Percentiles rank a stretch among this genome's conserved stretches.
These are phyloP conservation scores for Stephanodiscus minutulus DNA, from an alignment of 108 stramenopile genomes.

Conservation along the genomic window DNA sequence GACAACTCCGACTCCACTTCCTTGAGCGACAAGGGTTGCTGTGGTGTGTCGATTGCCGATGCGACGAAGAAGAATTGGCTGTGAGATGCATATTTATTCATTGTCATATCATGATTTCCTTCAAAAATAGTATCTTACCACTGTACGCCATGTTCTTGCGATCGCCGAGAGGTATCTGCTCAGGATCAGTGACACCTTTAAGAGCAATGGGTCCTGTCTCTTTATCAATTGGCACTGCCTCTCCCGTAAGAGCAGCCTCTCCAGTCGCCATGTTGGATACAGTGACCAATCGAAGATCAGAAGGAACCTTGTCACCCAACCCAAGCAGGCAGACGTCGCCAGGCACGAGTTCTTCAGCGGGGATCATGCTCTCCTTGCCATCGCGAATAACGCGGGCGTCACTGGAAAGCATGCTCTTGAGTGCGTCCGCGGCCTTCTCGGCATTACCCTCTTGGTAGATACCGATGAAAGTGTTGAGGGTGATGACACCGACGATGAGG, in stretches of 20 bases:
- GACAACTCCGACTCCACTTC: constrained; percentile 85
- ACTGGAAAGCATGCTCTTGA: constrained; percentile 82
- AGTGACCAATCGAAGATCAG: constrained; percentile 87
- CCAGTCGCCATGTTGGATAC: constrained; percentile 70
- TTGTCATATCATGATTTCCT: constrained; percentile 16
- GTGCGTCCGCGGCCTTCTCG: constrained; percentile 75
- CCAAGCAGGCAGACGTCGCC: constrained; percentile 76
- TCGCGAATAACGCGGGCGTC: constrained; percentile 71
- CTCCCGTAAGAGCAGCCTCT: constrained; percentile 93
- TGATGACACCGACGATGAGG: constrained; percentile 68
- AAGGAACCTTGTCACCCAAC: constrained; percentile 82
- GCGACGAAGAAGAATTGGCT: too few relatives aligned
- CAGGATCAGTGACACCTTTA: constrained; percentile 36
- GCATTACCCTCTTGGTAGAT: constrained; percentile 85
- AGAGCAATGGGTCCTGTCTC: constrained; percentile 52
- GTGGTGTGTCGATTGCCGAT: neutral
- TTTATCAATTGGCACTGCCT: constrained; percentile 90
- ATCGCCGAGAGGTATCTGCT: constrained; percentile 77
- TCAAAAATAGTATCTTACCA: constrained; percentile 33
- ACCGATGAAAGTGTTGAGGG: constrained; percentile 79
- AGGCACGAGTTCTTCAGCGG: constrained; percentile 70
- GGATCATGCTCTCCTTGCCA: constrained; percentile 67
- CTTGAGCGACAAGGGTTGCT: constrained; percentile 90
- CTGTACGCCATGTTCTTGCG: constrained; percentile 85
- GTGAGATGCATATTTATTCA: neutral